phyloP scores from a whole-genome alignment of 371 early-diverging fungal species.

The Amoeboaphelidium occidentale region DNA sequence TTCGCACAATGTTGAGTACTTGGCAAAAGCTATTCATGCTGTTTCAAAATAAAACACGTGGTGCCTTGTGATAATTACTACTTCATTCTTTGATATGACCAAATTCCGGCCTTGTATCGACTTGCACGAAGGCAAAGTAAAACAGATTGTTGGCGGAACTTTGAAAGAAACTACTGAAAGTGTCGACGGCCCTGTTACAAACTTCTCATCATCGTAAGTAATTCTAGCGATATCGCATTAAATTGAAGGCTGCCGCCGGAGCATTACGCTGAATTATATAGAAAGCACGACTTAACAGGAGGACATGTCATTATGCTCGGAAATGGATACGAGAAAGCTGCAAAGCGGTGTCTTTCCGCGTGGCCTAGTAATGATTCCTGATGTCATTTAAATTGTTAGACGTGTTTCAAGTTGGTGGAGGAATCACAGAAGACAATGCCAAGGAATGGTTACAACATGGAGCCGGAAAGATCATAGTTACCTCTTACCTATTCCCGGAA shows the following conservation, averaged over 20 bases:
- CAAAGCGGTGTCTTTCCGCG: slow-evolving; percentile 43
- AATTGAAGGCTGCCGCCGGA: slow-evolving; percentile 33
- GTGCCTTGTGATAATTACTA: neutral
- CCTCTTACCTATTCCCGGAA: slow-evolving; percentile 70
- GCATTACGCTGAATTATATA: slow-evolving; percentile 58
- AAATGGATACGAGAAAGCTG: slow-evolving; percentile 53
- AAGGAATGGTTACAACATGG: slow-evolving; percentile 56
- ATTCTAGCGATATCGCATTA: neutral
- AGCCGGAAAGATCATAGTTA: slow-evolving; percentile 80
- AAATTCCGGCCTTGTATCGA: slow-evolving; percentile 85
- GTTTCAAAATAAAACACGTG: neutral
- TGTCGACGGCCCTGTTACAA: neutral
- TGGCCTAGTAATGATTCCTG: slow-evolving; percentile 37
- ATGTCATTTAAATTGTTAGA: slow-evolving; percentile 4
- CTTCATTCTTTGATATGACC: slow-evolving; percentile 5
- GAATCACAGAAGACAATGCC: slow-evolving; percentile 66
- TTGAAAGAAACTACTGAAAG: slow-evolving; percentile 24
- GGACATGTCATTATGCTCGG: slow-evolving; percentile 90
- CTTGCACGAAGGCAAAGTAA: slow-evolving; percentile 83
- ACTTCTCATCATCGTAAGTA: neutral
- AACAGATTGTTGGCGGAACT: slow-evolving; percentile 90
- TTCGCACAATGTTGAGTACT: slow-evolving; percentile 70
- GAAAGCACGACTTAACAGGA: slow-evolving; percentile 35
- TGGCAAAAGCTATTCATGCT: slow-evolving; percentile 74
- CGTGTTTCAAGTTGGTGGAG: slow-evolving; percentile 83